These are phyloP conservation scores for Clonostachys byssicola DNA, from an alignment of 2,329 filamentous ascomycete species.

Conservation along the genomic window DNA sequence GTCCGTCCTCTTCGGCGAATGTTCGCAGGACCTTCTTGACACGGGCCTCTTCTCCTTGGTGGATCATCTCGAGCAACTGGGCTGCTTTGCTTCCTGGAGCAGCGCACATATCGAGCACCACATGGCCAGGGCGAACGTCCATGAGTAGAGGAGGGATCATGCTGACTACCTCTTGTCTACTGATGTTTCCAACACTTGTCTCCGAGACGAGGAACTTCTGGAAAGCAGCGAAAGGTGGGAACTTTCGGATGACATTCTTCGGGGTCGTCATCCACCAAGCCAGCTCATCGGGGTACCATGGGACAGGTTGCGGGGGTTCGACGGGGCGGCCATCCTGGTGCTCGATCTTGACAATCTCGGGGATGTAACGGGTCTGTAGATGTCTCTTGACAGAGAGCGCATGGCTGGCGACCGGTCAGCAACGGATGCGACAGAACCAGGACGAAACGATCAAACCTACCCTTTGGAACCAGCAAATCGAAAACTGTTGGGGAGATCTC, in stretches of 20 bases:
- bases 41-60: conserved; percentile 84
- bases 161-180: conserved; percentile 93
- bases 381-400: conserved; percentile 89
- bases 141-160: conserved; percentile 97
- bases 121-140: conserved; percentile 87
- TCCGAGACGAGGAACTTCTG: conserved; percentile 98
- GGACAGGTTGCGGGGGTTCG: conserved; percentile 74
- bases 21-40: conserved; percentile 67
- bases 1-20: conserved; percentile 57
- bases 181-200: conserved; percentile 96
- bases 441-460: conserved; percentile 33
- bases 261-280: conserved; percentile 98
- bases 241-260: conserved; percentile 92
- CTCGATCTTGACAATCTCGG: conserved; percentile 80
- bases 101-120: conserved; percentile 91
- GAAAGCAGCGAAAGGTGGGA: conserved; percentile 89
- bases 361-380: conserved; percentile 83
- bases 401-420: conserved; percentile 50
- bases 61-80: conserved; percentile 91
- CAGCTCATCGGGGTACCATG: conserved; percentile 92
- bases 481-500: conserved; percentile 94
- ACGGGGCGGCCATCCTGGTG: conserved; percentile 79
- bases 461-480: conserved; percentile 94
- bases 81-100: conserved; percentile 96
- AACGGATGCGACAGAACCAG: conserved; percentile 1